phyloP scores from a whole-genome alignment of 257 asterid species.

The Solanum sejunctum region DNA sequence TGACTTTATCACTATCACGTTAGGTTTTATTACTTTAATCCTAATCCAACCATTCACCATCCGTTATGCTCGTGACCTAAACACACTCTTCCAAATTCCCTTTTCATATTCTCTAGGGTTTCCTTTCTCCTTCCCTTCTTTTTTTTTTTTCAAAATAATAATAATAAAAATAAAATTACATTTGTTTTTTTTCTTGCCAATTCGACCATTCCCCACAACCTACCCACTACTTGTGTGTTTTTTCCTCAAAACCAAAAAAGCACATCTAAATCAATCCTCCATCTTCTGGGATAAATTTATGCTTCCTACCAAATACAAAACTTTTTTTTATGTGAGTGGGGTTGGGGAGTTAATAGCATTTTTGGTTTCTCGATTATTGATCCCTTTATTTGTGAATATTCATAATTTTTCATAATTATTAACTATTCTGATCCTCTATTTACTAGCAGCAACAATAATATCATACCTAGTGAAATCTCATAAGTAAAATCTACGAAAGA shows the following conservation, averaged over 20 bases:
- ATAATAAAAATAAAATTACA: neutral
- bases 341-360: neutral
- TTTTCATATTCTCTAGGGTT: neutral
- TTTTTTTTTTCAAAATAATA: neutral
- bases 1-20: too few species aligned
- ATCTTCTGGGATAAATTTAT: neutral
- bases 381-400: neutral
- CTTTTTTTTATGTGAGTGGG: too few species aligned
- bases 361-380: neutral
- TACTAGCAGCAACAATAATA: neutral
- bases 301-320: neutral
- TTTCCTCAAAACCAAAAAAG: neutral
- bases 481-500: rapidly evolving
- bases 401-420: neutral
- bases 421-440: neutral
- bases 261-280: neutral
- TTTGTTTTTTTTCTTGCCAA: neutral
- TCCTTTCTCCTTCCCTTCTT: neutral
- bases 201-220: neutral
- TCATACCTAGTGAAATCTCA: too few species aligned
- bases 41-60: neutral
- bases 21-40: neutral
- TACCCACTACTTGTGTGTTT: neutral
- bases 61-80: neutral
- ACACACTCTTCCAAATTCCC: neutral